Percentiles rank a stretch among this genome's conserved stretches.
Evolutionary conservation across 768 basidiomycete genomes (phyloP).

Genomic region (Harrya chromipes): DNA sequence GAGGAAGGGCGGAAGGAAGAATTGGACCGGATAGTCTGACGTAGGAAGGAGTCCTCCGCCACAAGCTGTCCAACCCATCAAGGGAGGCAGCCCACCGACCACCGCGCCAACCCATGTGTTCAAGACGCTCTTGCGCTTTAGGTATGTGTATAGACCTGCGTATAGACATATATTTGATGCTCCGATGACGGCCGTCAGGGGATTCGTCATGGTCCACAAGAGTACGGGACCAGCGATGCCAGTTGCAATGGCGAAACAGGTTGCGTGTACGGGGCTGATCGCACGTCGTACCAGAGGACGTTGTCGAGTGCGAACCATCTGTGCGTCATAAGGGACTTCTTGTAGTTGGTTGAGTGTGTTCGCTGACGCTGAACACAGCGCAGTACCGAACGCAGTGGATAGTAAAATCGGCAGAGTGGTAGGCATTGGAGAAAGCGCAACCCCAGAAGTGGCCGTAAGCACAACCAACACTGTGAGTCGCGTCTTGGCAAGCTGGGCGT

Average conservation of each 20-base stretch:
- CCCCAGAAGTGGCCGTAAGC: slow-evolving; percentile 86
- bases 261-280: slow-evolving; percentile 83
- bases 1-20: slow-evolving; percentile 63
- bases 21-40: slow-evolving; percentile 51
- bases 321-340: slow-evolving; percentile 94
- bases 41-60: slow-evolving; percentile 75
- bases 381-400: slow-evolving; percentile 84
- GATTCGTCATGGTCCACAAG: slow-evolving; percentile 81
- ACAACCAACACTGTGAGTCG: slow-evolving; percentile 82
- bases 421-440: slow-evolving; percentile 89
- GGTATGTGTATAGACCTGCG: slow-evolving; percentile 87
- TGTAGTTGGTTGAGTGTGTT: slow-evolving; percentile 94
- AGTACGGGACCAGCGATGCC: slow-evolving; percentile 77
- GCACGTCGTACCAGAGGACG: slow-evolving; percentile 83
- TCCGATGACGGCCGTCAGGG: slow-evolving; percentile 81
- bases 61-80: slow-evolving; percentile 99
- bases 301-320: slow-evolving; percentile 88
- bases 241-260: slow-evolving; percentile 70
- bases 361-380: slow-evolving; percentile 88
- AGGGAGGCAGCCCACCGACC: slow-evolving; percentile 88
- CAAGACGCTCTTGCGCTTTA: slow-evolving; percentile 75
- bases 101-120: slow-evolving; percentile 97
- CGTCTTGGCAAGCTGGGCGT: slow-evolving; percentile 80
- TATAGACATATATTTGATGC: slow-evolving; percentile 84
- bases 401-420: slow-evolving; percentile 81